Base-by-base conservation (phyloP, 495 filamentous ascomycete species). In the Tuber indicum region DNA sequence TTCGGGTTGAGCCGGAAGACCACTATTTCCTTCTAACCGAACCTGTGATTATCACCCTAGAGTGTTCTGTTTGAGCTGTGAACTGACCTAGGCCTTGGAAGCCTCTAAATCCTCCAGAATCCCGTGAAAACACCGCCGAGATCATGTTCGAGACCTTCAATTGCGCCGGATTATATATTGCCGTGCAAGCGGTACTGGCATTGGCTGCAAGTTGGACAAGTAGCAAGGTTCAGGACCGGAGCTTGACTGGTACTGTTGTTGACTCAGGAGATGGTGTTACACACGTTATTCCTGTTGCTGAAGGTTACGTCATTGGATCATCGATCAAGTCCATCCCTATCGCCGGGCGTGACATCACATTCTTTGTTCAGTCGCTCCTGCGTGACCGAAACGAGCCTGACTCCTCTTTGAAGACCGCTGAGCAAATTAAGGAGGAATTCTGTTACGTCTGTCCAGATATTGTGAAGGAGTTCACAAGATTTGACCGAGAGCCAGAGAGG, bases 121-220 rank as follows among this genome's bases (percentile, higher is more conserved):
- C 98, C 85, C 94, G 96, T 79, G 96, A 99, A 85, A 98, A 98
- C 85, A 98, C 96, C 36, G 96, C 96, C 85, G 96, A 99, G 85
- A 98, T 99, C 86, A 97, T 99, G 92, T 99, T 99, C 86, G 96
- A 99, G 84, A 97, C 95, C 26, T 99, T 98, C 88, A 99, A 99
- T 85, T 98, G 96, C 86, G 94, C 96, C 75, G 96, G 96, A 85
- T 91, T 99, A 58, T 99, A 99, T 86, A 99, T 99, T 82, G 96
- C 96, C 66, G 96, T 99, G 16, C 96, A 99, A 86, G 96, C 96
- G 21, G 96, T 99, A 36, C 91, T 99, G 72, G 96, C 96, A 21
- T 90, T 99, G 47, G 96, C 96, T 46, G 96, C 96, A 10, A 98
- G 95, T 23, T 99, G 96, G 96, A 98, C 96, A 39, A 97, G 93